Base-by-base conservation (phyloP, 371 early-diverging fungal species). In the Mucor mucedo region DNA sequence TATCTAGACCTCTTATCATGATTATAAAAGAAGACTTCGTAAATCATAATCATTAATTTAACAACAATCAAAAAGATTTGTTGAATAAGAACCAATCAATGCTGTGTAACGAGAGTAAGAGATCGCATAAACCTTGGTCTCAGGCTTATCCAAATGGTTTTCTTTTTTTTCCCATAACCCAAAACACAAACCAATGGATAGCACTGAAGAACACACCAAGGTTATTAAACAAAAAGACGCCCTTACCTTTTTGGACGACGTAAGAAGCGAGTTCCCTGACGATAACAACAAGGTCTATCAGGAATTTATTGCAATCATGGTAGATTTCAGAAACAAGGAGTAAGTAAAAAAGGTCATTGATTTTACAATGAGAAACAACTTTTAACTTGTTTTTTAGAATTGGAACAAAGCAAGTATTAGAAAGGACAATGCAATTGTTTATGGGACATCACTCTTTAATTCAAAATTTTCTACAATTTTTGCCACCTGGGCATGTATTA, bases 401-500 rank as follows among this genome's bases (percentile, higher is more conserved):
- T 42, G 61, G 53, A 4, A 52, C 41, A 29, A 52, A 52, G 32
- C 42, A 60, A 40, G 42, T 60, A 16, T 44, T 60, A 16, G 29
- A 52, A 52, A 40, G 61, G 32, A 52, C 61, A 16, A 41, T 52
- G 4, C 50, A 41, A 13, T 14, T 60, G 32, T 60, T 60, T 42
- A 40, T 30, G 29, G 61, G 61, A 29, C 61, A 60, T n/a, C 52
- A 29, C 21, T 38, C 61, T 13, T 30, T 60, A 9, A 60, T 60
- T 41, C 38, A 41, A 21, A 40, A 42, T 16, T 60, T 60, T 33
- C 27, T 60, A 21, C 52, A 60, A 44, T 60, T 60, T 52, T 50
- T 60, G 40, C 61, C 61, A 21, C 61, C 41, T 40, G 61, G 61
- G 29, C 61, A 60, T 52, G 52, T 52, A 40, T 13, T 60, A 33